Percentiles rank a stretch among this genome's conserved stretches.
These are phyloP conservation scores for Ceratobasidium sp. DNA, from an alignment of 1,284 basidiomycete species.

Conservation along the genomic window DNA sequence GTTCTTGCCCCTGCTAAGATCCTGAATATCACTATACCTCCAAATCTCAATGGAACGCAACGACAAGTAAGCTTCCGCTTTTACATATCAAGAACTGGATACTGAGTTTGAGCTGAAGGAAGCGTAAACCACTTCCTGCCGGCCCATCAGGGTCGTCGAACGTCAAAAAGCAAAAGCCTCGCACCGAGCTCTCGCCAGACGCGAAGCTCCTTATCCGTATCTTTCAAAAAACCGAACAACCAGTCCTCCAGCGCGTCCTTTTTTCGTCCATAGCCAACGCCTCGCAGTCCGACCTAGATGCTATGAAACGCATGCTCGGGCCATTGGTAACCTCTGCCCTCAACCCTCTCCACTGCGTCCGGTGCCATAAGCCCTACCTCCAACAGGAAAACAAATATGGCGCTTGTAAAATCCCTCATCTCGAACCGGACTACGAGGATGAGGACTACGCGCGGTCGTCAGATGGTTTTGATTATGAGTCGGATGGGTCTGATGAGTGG, in stretches of 20 bases:
- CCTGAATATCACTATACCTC: too few relatives aligned
- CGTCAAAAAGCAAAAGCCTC: not conserved
- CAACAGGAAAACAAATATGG: not conserved
- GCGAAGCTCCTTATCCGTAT: not conserved
- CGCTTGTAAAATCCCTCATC: not conserved
- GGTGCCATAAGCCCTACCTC: not conserved
- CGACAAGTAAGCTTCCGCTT: too few relatives aligned
- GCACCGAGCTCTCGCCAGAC: not conserved
- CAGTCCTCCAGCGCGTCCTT: not conserved
- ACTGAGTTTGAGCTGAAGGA: too few relatives aligned
- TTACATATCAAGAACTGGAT: too few relatives aligned
- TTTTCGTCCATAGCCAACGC: not conserved
- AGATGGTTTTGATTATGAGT: not conserved
- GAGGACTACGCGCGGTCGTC: not conserved
- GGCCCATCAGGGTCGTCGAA: too few relatives aligned
- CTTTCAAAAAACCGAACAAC: not conserved
- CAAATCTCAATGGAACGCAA: too few relatives aligned
- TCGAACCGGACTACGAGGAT: not conserved
- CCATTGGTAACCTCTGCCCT: not conserved
- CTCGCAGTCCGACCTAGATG: not conserved
- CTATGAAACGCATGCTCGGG: not conserved
- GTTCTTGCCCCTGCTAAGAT: too few relatives aligned
- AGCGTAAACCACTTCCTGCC: too few relatives aligned
- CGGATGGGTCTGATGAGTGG: too few relatives aligned
- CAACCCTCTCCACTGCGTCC: conserved; percentile 2